These are phyloP conservation scores for Xylariaceae sp. DNA, from an alignment of 2,329 filamentous ascomycete genomes.

Conservation along the genomic window DNA sequence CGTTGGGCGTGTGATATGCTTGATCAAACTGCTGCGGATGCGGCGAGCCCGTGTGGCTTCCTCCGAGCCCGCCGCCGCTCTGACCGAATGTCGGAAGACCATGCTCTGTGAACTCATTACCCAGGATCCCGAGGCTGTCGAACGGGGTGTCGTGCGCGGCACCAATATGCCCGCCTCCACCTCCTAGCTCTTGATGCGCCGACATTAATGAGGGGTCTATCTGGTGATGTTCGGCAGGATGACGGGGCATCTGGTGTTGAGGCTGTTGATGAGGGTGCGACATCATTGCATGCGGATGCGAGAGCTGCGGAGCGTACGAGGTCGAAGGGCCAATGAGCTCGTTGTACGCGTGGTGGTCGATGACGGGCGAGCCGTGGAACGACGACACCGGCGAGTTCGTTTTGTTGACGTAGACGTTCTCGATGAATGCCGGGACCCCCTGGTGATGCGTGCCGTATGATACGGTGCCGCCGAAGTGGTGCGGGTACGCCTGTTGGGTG, in stretches of 20 bases:
- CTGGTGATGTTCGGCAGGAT: slow-evolving; percentile 21
- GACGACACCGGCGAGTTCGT: slow-evolving; percentile 33
- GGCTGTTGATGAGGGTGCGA: slow-evolving; percentile 7
- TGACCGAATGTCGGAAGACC: slow-evolving; percentile 27
- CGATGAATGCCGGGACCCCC: slow-evolving; percentile 14
- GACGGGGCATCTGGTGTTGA: slow-evolving; percentile 4
- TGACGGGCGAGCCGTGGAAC: slow-evolving; percentile 25
- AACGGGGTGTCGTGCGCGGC: slow-evolving; percentile 18
- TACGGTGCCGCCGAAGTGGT: slow-evolving; percentile 20
- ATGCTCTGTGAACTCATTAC: slow-evolving; percentile 28
- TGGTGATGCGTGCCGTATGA: slow-evolving; percentile 18
- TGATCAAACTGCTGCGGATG: slow-evolving; percentile 31
- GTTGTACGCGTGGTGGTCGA: slow-evolving; percentile 41
- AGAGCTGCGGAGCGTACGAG: slow-evolving; percentile 13
- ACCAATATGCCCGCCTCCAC: slow-evolving; percentile 9
- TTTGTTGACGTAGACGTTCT: slow-evolving; percentile 38
- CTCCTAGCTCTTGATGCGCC: slow-evolving; percentile 3
- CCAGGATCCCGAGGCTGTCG: slow-evolving; percentile 33
- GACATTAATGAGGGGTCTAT: slow-evolving; percentile 29
- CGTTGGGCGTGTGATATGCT: slow-evolving; percentile 20
- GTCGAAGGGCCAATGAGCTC: slow-evolving; percentile 30
- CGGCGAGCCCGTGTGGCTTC: slow-evolving; percentile 23
- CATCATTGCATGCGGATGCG: slow-evolving; percentile 19
- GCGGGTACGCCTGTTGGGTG: slow-evolving; percentile 27
- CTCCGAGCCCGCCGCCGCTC: slow-evolving; percentile 16